These are phyloP conservation scores for Dendrostoma leiphaemia DNA, from an alignment of 2,329 filamentous ascomycete genomes.

Conservation along the genomic window DNA sequence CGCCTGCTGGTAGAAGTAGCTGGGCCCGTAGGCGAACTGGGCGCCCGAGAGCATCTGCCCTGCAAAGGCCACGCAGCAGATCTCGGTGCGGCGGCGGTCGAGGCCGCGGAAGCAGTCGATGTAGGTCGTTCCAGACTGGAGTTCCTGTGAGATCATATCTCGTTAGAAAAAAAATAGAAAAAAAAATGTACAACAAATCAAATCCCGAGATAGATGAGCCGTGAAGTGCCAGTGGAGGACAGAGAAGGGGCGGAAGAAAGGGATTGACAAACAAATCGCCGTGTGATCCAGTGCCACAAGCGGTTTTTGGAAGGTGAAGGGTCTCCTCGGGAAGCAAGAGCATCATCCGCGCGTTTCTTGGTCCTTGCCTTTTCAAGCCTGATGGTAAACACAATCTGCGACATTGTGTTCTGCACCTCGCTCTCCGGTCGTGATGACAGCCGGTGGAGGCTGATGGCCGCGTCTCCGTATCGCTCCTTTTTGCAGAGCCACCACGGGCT, in stretches of 20 bases:
- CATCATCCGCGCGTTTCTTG: conserved; percentile 5
- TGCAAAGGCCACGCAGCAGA: conserved; percentile 39
- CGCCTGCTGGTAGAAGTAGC: conserved; percentile 34
- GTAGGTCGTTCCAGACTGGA: conserved; percentile 37
- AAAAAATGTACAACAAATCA: conserved; percentile 36
- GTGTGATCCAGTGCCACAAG: conserved; percentile 2
- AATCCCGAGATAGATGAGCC: neutral
- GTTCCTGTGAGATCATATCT: conserved; percentile 42
- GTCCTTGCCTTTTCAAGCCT: conserved; percentile 14
- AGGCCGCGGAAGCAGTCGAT: conserved; percentile 46
- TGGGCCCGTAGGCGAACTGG: conserved; percentile 38
- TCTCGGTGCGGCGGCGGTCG: conserved; percentile 45
- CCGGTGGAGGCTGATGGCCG: conserved; percentile 36
- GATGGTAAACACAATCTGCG: conserved; percentile 7
- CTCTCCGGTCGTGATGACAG: conserved; percentile 31
- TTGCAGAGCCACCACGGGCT: conserved; percentile 24
- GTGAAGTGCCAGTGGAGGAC: neutral
- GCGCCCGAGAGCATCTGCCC: conserved; percentile 41
- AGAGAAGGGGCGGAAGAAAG: neutral
- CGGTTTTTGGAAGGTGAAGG: neutral
- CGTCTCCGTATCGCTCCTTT: conserved; percentile 27
- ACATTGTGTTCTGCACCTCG: conserved; percentile 6
- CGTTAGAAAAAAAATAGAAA: too few species aligned
- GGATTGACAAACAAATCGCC: conserved; percentile 11
- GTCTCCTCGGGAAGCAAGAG: conserved; percentile 2